Conservation (phyloP, 805 yeast genomes). For the Kazachstania taianensis region DNA sequence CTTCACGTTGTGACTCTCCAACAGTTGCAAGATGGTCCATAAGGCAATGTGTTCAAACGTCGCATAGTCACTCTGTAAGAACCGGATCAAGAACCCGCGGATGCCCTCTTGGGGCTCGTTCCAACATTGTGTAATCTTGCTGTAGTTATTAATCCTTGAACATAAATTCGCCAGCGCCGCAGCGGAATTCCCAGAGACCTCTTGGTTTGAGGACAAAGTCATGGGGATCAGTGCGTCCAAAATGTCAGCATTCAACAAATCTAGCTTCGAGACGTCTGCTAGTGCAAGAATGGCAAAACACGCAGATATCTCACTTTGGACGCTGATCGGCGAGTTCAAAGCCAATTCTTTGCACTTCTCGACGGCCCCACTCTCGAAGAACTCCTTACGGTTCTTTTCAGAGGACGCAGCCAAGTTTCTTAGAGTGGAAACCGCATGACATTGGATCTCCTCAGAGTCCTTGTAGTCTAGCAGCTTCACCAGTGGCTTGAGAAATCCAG, state of each 20-base stretch:
- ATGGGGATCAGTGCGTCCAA: constrained; percentile 85
- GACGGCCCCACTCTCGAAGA: constrained; percentile 92
- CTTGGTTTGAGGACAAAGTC: constrained; percentile 78
- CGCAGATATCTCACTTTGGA: constrained; percentile 93
- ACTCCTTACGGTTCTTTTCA: constrained; percentile 83
- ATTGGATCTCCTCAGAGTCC: constrained; percentile 92
- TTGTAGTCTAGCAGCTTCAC: constrained; percentile 74
- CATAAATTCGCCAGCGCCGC: constrained; percentile 96
- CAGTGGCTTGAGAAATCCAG: constrained; percentile 89
- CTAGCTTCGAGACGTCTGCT: constrained; percentile 87
- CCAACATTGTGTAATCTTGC: constrained; percentile 73
- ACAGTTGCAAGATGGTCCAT: constrained; percentile 89
- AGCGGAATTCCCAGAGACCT: constrained; percentile 96
- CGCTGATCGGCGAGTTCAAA: constrained; percentile 75
- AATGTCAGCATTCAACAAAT: constrained; percentile 72
- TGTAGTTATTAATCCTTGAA: constrained; percentile 78
- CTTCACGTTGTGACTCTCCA: constrained; percentile 73
- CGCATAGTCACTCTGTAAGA: constrained; percentile 73
- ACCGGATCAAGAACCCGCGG: constrained; percentile 69
- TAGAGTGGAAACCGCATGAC: constrained; percentile 94
- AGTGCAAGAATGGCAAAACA: constrained; percentile 94
- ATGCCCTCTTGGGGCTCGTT: constrained; percentile 74
- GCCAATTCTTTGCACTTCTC: constrained; percentile 85
- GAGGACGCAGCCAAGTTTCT: constrained; percentile 93
- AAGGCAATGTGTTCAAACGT: constrained; percentile 96